phyloP scores from a whole-genome alignment of 352 stramenopile species.

The Globisporangium middletonii region DNA sequence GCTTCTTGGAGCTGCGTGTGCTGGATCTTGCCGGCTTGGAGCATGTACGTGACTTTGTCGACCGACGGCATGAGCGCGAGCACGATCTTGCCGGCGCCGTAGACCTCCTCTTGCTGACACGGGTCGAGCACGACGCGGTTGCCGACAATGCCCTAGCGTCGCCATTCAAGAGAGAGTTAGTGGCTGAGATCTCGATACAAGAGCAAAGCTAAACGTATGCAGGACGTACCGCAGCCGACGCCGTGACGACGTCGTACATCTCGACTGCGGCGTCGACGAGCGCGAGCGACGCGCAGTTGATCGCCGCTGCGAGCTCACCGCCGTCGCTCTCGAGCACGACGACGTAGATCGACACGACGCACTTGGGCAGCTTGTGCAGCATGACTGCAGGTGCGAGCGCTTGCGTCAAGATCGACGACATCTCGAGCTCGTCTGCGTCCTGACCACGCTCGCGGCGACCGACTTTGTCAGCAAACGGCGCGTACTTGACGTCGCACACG shows the following conservation, averaged over 20 bases:
- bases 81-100: slow-evolving; percentile 54
- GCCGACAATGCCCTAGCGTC: slow-evolving; percentile 40
- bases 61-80: slow-evolving; percentile 85
- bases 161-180: background rate
- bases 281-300: slow-evolving; percentile 85
- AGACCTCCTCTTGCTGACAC: slow-evolving; percentile 53
- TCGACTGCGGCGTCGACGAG: slow-evolving; percentile 88
- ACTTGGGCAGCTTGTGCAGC: slow-evolving; percentile 86
- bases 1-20: slow-evolving; percentile 76
- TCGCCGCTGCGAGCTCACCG: slow-evolving; percentile 70
- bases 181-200: background rate
- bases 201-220: background rate
- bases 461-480: slow-evolving; percentile 67
- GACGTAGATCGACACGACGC: slow-evolving; percentile 84
- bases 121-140: slow-evolving; percentile 64
- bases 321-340: slow-evolving; percentile 86
- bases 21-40: slow-evolving; percentile 76
- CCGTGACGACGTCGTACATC: slow-evolving; percentile 89
- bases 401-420: slow-evolving; percentile 70
- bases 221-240: slow-evolving; percentile 37
- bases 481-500: slow-evolving; percentile 86
- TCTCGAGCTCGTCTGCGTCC: slow-evolving; percentile 75
- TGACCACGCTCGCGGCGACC: slow-evolving; percentile 64
- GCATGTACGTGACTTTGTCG: slow-evolving; percentile 81
- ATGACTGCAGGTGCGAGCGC: slow-evolving; percentile 79